These are phyloP conservation scores for Cutaneotrichosporon spelunceum DNA, from an alignment of 1,284 basidiomycete species.

Conservation along the genomic window DNA sequence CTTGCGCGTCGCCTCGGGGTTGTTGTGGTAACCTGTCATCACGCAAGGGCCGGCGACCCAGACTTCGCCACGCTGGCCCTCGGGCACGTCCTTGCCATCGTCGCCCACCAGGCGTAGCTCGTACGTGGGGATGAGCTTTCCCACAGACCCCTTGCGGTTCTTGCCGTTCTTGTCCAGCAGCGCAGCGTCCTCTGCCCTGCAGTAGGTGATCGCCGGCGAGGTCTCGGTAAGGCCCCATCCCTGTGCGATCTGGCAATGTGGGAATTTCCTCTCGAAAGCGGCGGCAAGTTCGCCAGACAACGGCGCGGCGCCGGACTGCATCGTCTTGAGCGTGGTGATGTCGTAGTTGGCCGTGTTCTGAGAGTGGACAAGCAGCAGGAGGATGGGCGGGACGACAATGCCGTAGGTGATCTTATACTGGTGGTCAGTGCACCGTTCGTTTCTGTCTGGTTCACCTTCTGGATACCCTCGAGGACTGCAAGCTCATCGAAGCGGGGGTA, in stretches of 20 bases:
- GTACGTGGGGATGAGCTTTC: slow-evolving; percentile 70
- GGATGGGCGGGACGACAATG: slow-evolving; percentile 78
- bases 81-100: slow-evolving; percentile 50
- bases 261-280: slow-evolving; percentile 31
- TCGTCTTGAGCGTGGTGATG: slow-evolving; percentile 59
- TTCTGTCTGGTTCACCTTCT: slow-evolving; percentile 55
- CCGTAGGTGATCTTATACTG: slow-evolving; percentile 63
- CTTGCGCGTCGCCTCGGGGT: slow-evolving; percentile 59
- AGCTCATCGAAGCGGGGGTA: slow-evolving; percentile 61
- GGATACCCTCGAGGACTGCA: slow-evolving; percentile 64
- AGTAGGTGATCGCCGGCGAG: slow-evolving; percentile 48
- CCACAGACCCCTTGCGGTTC: slow-evolving; percentile 60
- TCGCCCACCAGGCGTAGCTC: slow-evolving; percentile 66
- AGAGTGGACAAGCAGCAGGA: slow-evolving; percentile 57
- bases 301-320: slow-evolving; percentile 80
- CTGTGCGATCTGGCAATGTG: slow-evolving; percentile 39
- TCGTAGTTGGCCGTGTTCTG: slow-evolving; percentile 68
- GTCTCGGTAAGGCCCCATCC: slow-evolving; percentile 55
- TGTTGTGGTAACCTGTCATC: slow-evolving; percentile 71
- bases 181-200: slow-evolving; percentile 40
- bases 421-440: slow-evolving; percentile 38
- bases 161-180: slow-evolving; percentile 31
- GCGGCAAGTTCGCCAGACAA: slow-evolving; percentile 55
- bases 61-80: slow-evolving; percentile 68
- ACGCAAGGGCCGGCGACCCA: slow-evolving; percentile 73